Evolutionary conservation across 2,329 filamentous ascomycete genomes (phyloP), one percentile per base, ranked within the genome.

Genomic region (Pestalotiopsis sp.): DNA sequence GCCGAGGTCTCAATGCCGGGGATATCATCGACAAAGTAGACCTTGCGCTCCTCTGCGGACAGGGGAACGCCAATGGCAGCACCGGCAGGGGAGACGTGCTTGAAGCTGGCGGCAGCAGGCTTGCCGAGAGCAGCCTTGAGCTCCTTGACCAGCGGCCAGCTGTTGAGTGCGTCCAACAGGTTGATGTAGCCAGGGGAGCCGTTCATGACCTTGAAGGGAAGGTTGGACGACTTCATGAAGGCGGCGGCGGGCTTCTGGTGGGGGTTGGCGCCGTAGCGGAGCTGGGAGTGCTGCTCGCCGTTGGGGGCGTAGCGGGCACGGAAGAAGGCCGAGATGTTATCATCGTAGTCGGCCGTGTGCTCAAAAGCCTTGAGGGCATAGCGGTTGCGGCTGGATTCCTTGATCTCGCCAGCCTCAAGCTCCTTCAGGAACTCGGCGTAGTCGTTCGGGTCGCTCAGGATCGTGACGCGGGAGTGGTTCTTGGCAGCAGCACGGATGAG

Each of bases 341-440:
- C 88, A 80, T 99, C 96, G 82, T 99, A 99, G 81, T 97, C 94
- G 73, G 96, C 94, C 52, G 96, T 99, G 83, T 98, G 96, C 84
- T 97, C 94, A 79, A 99, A 99, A 17, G 96, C 96, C 88, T 99
- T 99, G 77, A 98, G 89, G 31, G 96, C 95, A 79, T 97, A 98
- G 68, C 90, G 85, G 81, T 97, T 94, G 74, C 95, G 91, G 85
- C 91, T 97, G 70, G 89, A 86, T 79, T 97, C 93, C 67, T 92
- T 91, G 76, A 99, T 91, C 80, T 95, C 93, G 71, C 95, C 95
- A 73, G 92, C 86, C 81, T 94, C 92, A 38, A 99, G 89, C 85
- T 98, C 95, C 80, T 91, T 91, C 67, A 99, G 87, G 86, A 99
- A 98, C 81, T 94, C 93, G 71, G 94, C 90, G 83, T 99, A 99